Conservation (phyloP, 345 rosid species). For the Durio zibethinus region DNA sequence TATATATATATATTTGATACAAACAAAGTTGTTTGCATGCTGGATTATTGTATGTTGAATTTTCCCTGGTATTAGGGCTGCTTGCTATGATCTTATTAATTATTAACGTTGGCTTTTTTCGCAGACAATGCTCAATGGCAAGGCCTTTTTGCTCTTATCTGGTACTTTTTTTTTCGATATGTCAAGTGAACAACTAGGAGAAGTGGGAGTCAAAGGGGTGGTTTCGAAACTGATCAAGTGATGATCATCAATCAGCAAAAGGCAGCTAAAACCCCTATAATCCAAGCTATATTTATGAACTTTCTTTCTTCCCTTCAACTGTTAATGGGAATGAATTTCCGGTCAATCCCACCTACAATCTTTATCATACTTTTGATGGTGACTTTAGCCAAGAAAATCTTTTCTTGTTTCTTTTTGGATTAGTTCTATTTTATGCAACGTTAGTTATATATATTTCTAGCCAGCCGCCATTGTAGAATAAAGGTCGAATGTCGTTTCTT, state of each 20-base stretch:
- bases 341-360: background rate
- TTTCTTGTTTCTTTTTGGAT: background rate
- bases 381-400: background rate
- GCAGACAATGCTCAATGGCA: background rate
- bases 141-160: background rate
- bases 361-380: background rate
- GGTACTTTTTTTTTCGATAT: background rate
- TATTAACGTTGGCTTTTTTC: background rate
- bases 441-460: background rate
- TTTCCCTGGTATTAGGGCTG: background rate
- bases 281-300: slow-evolving; percentile 5
- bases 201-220: background rate
- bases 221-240: background rate
- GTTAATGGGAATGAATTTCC: background rate
- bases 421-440: background rate
- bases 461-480: background rate
- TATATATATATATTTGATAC: background rate
- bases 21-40: background rate
- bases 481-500: background rate
- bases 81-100: background rate
- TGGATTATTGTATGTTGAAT: background rate
- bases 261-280: background rate
- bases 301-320: background rate
- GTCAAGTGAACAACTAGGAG: background rate
- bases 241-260: background rate